phyloP scores from a whole-genome alignment of 805 yeast genomes.

The Zygosaccharomyces gambellarensis region DNA sequence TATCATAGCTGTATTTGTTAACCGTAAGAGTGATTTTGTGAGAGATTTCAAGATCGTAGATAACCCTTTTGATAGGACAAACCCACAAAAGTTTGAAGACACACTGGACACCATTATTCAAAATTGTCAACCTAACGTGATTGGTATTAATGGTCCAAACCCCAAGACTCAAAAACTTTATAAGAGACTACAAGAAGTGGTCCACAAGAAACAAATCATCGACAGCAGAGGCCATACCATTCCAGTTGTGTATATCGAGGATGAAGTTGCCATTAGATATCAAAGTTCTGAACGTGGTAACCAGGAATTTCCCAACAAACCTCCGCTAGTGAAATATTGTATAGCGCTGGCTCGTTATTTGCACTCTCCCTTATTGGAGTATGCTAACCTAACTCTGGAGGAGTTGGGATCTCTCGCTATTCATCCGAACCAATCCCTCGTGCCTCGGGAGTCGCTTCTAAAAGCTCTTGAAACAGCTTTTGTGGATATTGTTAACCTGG shows the following conservation, averaged over 20 bases:
- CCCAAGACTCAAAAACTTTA: slow-evolving; percentile 62
- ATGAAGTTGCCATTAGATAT: slow-evolving; percentile 86
- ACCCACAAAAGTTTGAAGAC: slow-evolving; percentile 60
- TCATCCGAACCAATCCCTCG: slow-evolving; percentile 66
- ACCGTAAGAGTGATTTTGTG: slow-evolving; percentile 72
- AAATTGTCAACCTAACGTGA: slow-evolving; percentile 76
- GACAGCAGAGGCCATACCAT: slow-evolving; percentile 53
- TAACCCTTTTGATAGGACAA: slow-evolving; percentile 47
- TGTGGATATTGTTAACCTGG: slow-evolving; percentile 86
- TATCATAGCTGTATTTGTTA: slow-evolving; percentile 71
- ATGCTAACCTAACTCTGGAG: slow-evolving; percentile 65
- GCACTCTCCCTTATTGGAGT: slow-evolving; percentile 91
- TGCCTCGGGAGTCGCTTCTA: slow-evolving; percentile 57
- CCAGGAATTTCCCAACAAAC: slow-evolving; percentile 77
- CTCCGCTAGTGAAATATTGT: slow-evolving; percentile 75
- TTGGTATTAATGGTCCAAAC: slow-evolving; percentile 84
- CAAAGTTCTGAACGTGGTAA: slow-evolving; percentile 73
- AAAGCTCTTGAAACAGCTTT: slow-evolving; percentile 73
- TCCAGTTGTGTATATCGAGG: slow-evolving; percentile 77
- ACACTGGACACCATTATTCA: slow-evolving; percentile 57
- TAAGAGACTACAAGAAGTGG: slow-evolving; percentile 50
- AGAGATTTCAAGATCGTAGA: slow-evolving; percentile 76
- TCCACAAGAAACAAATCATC: slow-evolving; percentile 52
- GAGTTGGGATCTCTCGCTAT: slow-evolving; percentile 65
- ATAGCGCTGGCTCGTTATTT: slow-evolving; percentile 86